Evolutionary conservation across 345 rosid species (phyloP).

Genomic region (Eucalyptus curtisii): DNA sequence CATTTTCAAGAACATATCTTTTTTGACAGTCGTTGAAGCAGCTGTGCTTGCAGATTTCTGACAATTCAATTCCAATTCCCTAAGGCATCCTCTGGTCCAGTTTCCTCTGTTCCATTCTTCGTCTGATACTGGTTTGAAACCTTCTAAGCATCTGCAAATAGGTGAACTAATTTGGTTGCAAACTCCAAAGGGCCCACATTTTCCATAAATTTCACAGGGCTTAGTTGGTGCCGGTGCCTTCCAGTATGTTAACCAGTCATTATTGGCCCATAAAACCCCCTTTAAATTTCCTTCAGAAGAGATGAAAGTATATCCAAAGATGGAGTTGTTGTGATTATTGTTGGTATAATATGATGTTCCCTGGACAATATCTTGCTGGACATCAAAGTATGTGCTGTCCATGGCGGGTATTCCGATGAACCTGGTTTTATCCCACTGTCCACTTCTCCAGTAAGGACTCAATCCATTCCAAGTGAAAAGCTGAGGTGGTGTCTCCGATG

Average conservation of each 20-base stretch:
- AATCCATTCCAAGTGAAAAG: neutral
- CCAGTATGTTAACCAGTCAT: neutral
- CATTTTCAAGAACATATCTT: neutral
- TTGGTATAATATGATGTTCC: neutral
- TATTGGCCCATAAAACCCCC: neutral
- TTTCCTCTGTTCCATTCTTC: slow-evolving; percentile 3
- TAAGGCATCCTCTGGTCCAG: slow-evolving; percentile 9
- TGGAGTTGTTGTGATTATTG: neutral
- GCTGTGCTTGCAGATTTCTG: neutral
- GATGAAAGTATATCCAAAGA: neutral
- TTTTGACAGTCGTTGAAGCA: neutral
- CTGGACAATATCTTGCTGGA: neutral
- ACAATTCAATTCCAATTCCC: neutral
- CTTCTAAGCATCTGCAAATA: slow-evolving; percentile 12
- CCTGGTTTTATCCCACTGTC: neutral
- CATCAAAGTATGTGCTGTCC: neutral
- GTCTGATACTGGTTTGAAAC: slow-evolving; percentile 10
- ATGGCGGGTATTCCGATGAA: neutral
- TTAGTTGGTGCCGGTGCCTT: neutral
- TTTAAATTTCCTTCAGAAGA: neutral
- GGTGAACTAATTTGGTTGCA: slow-evolving; percentile 1
- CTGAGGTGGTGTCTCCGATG: slow-evolving; percentile 7
- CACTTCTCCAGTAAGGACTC: neutral
- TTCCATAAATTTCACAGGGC: slow-evolving; percentile 3
- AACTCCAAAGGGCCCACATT: slow-evolving; percentile 12